Evolutionary conservation across 805 yeast genomes (phyloP), one percentile per base, ranked within the genome.

Genomic region (Spathaspora arborariae): DNA sequence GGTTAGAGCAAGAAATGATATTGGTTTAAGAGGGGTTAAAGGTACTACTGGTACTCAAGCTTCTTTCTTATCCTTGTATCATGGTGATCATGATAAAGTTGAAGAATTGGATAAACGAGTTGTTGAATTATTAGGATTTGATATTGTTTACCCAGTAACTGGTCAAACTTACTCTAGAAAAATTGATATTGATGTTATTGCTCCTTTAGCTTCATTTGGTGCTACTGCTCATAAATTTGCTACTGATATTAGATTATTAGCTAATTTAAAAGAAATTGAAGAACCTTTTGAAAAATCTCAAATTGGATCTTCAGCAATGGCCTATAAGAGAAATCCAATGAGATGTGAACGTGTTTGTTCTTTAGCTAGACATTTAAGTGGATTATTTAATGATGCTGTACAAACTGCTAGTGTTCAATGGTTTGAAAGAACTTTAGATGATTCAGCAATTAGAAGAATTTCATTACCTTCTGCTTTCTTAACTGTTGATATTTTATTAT

Each of bases 21-120:
- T 94, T 56, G 98, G 98, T 41, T 78, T 94, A 59, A 84, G 99
- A 72, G 99, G 99, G 66, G 98, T 91, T 56, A 94, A 94, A 76
- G 99, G 99, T 64, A 94, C 99, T 51, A 94, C 99, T 42, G 99
- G 99, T 70, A 94, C 99, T 36, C 99, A 94, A 74, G 99, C 88
- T 47, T 92, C 98, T 1, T 94, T 94, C 80, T 75, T 94, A 64
- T 80, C 97, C 16, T 79, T 94, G 57, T 94, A 90, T 84, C 95
- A 92, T 60, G 98, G 98, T 55, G 85, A 94, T 69, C 97, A 92
- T 70, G 97, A 87, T 64, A 90, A 88, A 73, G 99, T 94, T 55
- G 99, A 94, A 73, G 82, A 76, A 47, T 76, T 94, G 60, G 99
- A 94, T 67, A 83, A 86, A 65, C 84, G 89, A 58, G 97, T 94